A percentile compares a stretch with the other conserved stretches of the same genome.
phyloP scores from a whole-genome alignment of 139 green algal genomes.

The Chlamydomonas eustigma region DNA sequence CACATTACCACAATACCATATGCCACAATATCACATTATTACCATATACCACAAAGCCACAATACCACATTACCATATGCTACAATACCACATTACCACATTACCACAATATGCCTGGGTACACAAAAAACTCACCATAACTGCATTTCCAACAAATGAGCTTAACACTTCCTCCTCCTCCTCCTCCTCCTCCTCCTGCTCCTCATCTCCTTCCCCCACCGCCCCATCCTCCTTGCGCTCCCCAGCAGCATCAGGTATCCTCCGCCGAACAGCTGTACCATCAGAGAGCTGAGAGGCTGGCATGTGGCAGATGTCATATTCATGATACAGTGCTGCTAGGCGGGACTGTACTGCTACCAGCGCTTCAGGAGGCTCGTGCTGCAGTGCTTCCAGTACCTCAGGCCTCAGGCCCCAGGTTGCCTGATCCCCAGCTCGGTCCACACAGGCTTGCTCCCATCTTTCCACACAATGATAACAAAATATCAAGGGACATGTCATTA shows the following conservation, averaged over 20 bases:
- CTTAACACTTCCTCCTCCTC: slow-evolving; percentile 9
- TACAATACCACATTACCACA: no score
- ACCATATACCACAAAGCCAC: no score
- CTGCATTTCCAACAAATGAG: slow-evolving; percentile 13
- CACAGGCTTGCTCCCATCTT: slow-evolving; percentile 38
- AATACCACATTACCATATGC: slow-evolving; percentile 73
- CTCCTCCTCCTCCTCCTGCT: slow-evolving; percentile 10
- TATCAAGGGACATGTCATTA: no score
- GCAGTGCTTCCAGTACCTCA: slow-evolving; percentile 1
- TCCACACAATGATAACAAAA: no score
- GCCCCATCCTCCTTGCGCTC: neutral
- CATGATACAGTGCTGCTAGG: slow-evolving; percentile 16
- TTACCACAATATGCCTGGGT: no score
- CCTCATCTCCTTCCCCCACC: slow-evolving; percentile 2
- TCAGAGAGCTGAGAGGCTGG: slow-evolving; percentile 3
- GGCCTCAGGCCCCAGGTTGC: slow-evolving; percentile 29
- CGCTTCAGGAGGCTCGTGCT: slow-evolving; percentile 15
- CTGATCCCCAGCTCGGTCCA: slow-evolving; percentile 35
- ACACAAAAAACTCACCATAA: neutral
- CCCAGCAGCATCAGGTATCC: neutral
- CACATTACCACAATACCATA: no score
- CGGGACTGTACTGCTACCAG: slow-evolving; percentile 30
- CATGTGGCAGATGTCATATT: slow-evolving; percentile 10
- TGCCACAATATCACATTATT: no score
- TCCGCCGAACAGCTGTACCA: neutral